phyloP scores from a whole-genome alignment of 257 asterid genomes.

The Scutellaria barbata region DNA sequence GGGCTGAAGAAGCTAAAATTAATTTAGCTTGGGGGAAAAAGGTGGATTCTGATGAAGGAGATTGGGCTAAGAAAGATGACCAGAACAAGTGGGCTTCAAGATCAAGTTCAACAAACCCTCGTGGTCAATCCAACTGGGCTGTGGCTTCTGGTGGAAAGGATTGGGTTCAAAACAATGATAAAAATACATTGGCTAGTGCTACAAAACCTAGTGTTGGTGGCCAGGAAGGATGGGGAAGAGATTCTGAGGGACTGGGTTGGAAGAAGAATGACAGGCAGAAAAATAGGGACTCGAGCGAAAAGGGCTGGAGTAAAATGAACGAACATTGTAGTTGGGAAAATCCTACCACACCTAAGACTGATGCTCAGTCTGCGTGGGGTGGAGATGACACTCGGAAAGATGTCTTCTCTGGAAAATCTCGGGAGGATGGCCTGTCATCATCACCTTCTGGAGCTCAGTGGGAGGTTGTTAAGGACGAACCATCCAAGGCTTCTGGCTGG shows the following conservation, averaged over 20 bases:
- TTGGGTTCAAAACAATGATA: slow-evolving; percentile 27
- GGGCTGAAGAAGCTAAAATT: slow-evolving; percentile 26
- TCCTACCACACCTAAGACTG: slow-evolving; percentile 25
- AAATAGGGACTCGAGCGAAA: not conserved
- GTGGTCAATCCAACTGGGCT: slow-evolving; percentile 39
- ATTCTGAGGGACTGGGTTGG: not conserved
- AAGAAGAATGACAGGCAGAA: slow-evolving; percentile 13
- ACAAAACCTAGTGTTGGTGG: not conserved
- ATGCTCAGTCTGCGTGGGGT: slow-evolving; percentile 44
- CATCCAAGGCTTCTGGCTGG: slow-evolving; percentile 39
- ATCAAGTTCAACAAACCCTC: slow-evolving; percentile 23
- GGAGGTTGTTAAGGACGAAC: slow-evolving; percentile 32
- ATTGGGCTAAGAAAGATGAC: slow-evolving; percentile 42
- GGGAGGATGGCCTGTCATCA: slow-evolving; percentile 31
- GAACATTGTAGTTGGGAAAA: slow-evolving; percentile 28
- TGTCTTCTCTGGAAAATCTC: slow-evolving; percentile 22
- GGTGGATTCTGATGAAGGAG: slow-evolving; percentile 36
- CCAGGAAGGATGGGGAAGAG: slow-evolving; percentile 14
- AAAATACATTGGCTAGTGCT: slow-evolving; percentile 1
- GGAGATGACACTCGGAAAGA: slow-evolving; percentile 23
- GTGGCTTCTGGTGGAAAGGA: slow-evolving; percentile 37
- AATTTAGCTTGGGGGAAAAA: slow-evolving; percentile 44
- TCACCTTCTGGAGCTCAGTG: slow-evolving; percentile 35
- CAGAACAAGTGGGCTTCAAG: slow-evolving; percentile 37
- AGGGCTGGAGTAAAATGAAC: not conserved